Base-by-base conservation (phyloP, 1,284 basidiomycete genomes). In the Inonotus obliquus region DNA sequence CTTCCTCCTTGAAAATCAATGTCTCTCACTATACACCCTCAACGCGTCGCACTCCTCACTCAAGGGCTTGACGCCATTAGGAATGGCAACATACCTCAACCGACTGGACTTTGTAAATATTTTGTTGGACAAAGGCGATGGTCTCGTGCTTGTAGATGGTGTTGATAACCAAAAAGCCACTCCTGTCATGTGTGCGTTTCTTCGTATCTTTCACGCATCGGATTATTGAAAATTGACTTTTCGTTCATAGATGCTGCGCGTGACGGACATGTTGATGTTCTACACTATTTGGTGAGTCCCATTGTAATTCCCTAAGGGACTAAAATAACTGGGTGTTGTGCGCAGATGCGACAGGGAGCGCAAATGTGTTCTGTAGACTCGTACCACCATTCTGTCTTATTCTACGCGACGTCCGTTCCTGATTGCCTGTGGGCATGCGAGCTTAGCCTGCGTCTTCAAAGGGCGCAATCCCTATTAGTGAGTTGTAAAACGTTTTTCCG, bases 21-120 rank as follows among this genome's bases (percentile, higher is more conserved):
- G 82, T 51, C 78, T 85, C 13, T 84, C 86, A 9, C 74, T 91
- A 14, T 81, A 81, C 69, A 84, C 85, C 21, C 74, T 91, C 54
- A 91, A 91, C 71, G 83, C 84, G 25, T 84, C 88, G 0, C 83
- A 86, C 58, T 73, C 75, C 59, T 79, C 81, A 2, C 82, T 87
- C 74, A 83, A 82, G 55, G 87, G 87, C 45, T 86, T 88, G 11
- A 87, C 87, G 1, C 87, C 88, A 5, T 79, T 91, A 9, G 85
- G 86, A 5, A 83, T 89, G 76, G 86, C 88, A 17, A 82, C 87
- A 2, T 91, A 88, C 86, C 76, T 90, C 29, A 84, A 88, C 67
- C 73, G 82, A 71, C 79, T 80, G 17, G 74, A 81, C 7, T 79
- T 77, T 41, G 85, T 90, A 19, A 75, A 75, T 53, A 67, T 83